A percentile compares a stretch with the other conserved stretches of the same genome.
phyloP scores from a whole-genome alignment of 2,329 filamentous ascomycete species.

The Fusarium zealandicum region DNA sequence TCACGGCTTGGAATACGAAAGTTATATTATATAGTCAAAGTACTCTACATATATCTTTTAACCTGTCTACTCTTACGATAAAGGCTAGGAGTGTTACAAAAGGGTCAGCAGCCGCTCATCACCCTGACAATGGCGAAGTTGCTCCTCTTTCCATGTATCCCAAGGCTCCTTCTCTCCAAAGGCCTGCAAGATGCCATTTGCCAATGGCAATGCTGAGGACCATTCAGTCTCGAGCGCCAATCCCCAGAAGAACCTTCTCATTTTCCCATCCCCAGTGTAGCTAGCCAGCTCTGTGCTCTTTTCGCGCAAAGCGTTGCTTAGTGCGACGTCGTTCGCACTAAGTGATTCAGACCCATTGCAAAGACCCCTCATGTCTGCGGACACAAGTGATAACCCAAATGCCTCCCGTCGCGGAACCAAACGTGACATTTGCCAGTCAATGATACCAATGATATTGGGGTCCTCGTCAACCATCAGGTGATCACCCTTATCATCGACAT shows the following conservation, averaged over 20 bases:
- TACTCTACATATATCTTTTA: too few species aligned
- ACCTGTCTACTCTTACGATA: too few species aligned
- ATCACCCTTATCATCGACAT: conserved; percentile 56
- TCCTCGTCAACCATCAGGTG: conserved; percentile 53
- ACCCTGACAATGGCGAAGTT: too few species aligned
- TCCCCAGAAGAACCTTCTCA: conserved; percentile 36
- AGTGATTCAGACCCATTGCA: conserved; percentile 19
- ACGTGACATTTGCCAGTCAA: conserved; percentile 36
- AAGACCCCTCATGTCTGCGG: conserved; percentile 20
- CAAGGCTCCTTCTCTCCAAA: conserved; percentile 7
- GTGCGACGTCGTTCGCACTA: conserved; percentile 19
- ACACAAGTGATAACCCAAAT: conserved; percentile 25
- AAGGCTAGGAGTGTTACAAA: neutral
- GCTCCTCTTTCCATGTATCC: too few species aligned
- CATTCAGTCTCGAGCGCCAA: conserved; percentile 28
- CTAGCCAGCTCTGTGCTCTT: conserved; percentile 4
- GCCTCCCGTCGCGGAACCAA: conserved; percentile 28
- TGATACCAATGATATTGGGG: conserved; percentile 50
- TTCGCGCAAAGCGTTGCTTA: conserved; percentile 17
- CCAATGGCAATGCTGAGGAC: conserved; percentile 26
- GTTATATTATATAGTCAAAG: too few species aligned
- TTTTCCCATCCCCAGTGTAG: conserved; percentile 23
- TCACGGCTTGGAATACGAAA: too few species aligned
- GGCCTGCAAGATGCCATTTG: conserved; percentile 27
- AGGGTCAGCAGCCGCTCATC: too few species aligned